Evolutionary conservation across 2,329 filamentous ascomycete species (phyloP).

Genomic region (Diaporthe australafricana): DNA sequence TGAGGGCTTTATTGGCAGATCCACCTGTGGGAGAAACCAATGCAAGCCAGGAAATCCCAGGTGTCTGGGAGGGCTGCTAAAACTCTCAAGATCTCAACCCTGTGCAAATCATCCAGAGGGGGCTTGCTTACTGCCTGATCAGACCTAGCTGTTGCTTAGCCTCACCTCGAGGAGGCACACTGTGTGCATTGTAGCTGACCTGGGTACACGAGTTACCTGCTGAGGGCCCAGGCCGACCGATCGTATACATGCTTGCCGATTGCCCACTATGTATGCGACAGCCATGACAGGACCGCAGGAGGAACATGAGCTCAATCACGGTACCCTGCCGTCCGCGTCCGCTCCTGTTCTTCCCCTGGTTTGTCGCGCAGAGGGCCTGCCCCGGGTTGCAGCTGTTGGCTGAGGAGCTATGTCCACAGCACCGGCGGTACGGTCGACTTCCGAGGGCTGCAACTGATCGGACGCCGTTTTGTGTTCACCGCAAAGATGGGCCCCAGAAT

Average conservation of each 20-base stretch:
- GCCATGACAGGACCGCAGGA: slow-evolving; percentile 12
- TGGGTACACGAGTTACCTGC: slow-evolving; percentile 5
- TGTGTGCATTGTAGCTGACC: slow-evolving; percentile 28
- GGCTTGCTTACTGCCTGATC: slow-evolving; percentile 29
- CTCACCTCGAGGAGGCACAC: not conserved
- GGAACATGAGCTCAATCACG: slow-evolving; percentile 23
- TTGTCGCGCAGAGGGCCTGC: slow-evolving; percentile 7
- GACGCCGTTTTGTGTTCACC: slow-evolving; percentile 28
- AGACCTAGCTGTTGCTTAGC: slow-evolving; percentile 25
- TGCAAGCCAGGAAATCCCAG: slow-evolving; percentile 34
- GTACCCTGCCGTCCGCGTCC: slow-evolving; percentile 19
- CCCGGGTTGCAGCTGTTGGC: slow-evolving; percentile 1
- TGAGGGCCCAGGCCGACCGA: slow-evolving; percentile 23
- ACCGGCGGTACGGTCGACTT: slow-evolving; percentile 27
- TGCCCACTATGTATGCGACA: slow-evolving; percentile 20
- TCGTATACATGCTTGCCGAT: slow-evolving; percentile 31
- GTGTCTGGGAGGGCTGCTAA: slow-evolving; percentile 28
- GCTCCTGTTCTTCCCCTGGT: slow-evolving; percentile 6
- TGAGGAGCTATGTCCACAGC: slow-evolving; percentile 4
- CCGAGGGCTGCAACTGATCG: slow-evolving; percentile 27
- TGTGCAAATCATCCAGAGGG: slow-evolving; percentile 25
- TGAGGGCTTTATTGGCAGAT: slow-evolving; percentile 25
- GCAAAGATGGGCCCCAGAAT: slow-evolving; percentile 23
- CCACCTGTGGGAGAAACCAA: slow-evolving; percentile 19
- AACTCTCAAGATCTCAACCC: slow-evolving; percentile 29